phyloP scores from a whole-genome alignment of 2,329 filamentous ascomycete genomes.

The Fusarium algeriense region DNA sequence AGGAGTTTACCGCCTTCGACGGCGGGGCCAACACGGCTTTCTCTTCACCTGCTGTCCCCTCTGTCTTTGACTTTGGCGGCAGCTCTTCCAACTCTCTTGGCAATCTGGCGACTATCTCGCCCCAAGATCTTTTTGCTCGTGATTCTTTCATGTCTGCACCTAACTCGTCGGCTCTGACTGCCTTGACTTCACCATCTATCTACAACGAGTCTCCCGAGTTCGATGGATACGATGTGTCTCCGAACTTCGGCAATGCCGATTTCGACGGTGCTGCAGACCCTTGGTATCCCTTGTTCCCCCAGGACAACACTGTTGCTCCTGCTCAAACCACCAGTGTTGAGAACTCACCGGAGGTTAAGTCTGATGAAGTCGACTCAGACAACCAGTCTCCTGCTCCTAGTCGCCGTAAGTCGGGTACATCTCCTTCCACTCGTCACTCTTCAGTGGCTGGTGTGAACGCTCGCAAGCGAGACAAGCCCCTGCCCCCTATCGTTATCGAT shows the following conservation, averaged over 20 bases:
- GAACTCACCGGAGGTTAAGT: slow-evolving; percentile 58
- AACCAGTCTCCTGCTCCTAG: slow-evolving; percentile 55
- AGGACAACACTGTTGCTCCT: slow-evolving; percentile 52
- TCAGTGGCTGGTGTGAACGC: slow-evolving; percentile 76
- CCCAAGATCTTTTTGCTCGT: slow-evolving; percentile 81
- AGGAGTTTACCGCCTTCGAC: slow-evolving; percentile 70
- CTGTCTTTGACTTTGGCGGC: slow-evolving; percentile 64
- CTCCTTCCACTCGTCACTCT: slow-evolving; percentile 71
- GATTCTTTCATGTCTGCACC: slow-evolving; percentile 80
- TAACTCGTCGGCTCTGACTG: slow-evolving; percentile 84
- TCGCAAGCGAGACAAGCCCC: slow-evolving; percentile 82
- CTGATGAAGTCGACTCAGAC: slow-evolving; percentile 63
- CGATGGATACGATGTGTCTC: slow-evolving; percentile 82
- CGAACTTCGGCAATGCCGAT: slow-evolving; percentile 75
- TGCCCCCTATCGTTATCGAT: slow-evolving; percentile 81
- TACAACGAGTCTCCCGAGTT: slow-evolving; percentile 82
- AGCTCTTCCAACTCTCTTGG: slow-evolving; percentile 63
- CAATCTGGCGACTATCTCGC: slow-evolving; percentile 81
- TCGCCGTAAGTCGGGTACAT: slow-evolving; percentile 61
- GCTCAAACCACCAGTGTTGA: slow-evolving; percentile 49
- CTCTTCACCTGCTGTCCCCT: slow-evolving; percentile 65
- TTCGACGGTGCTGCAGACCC: slow-evolving; percentile 64
- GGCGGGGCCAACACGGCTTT: slow-evolving; percentile 64
- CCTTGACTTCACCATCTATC: slow-evolving; percentile 86
- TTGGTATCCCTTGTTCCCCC: slow-evolving; percentile 82